A percentile compares a stretch with the other conserved stretches of the same genome.
These are phyloP conservation scores for Umbelopsis sp. DNA, from an alignment of 192 early-diverging fungal genomes.

Conservation along the genomic window DNA sequence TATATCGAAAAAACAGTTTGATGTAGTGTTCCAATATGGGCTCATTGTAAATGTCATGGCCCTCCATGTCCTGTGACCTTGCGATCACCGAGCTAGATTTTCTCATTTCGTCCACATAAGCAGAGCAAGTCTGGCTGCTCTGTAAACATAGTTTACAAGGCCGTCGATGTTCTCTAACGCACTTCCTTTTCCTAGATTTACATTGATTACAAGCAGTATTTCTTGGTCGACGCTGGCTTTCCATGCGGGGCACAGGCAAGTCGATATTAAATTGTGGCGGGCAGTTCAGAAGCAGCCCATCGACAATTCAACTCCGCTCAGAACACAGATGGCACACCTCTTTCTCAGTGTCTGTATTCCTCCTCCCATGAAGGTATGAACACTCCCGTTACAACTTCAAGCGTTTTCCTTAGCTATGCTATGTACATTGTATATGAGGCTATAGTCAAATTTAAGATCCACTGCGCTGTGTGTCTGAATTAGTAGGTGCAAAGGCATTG, in stretches of 20 bases:
- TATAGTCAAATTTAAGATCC: too few species aligned
- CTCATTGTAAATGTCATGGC: constrained; percentile 7
- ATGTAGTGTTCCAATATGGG: constrained; percentile 5
- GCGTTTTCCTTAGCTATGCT: too few species aligned
- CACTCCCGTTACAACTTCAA: too few species aligned
- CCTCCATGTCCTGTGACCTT: not conserved
- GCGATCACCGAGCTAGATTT: not conserved
- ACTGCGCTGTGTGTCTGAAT: too few species aligned
- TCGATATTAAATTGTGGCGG: too few species aligned
- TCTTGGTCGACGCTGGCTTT: not conserved
- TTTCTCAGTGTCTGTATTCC: too few species aligned
- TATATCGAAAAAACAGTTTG: constrained; percentile 19
- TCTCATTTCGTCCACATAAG: constrained; percentile 3
- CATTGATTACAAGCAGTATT: constrained; percentile 12
- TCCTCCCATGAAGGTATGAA: too few species aligned
- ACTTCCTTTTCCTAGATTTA: constrained; percentile 17
- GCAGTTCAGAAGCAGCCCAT: too few species aligned
- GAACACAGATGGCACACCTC: too few species aligned
- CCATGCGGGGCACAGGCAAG: not conserved
- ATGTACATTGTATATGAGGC: too few species aligned
- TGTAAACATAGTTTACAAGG: constrained; percentile 16
- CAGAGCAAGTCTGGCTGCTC: not conserved
- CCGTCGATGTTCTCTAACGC: not conserved
- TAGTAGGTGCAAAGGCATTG: too few species aligned
- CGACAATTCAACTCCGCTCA: too few species aligned